Percentiles rank a stretch among this genome's conserved stretches.
Evolutionary conservation across 2,329 filamentous ascomycete genomes (phyloP).

Genomic region (Colletotrichum horii): DNA sequence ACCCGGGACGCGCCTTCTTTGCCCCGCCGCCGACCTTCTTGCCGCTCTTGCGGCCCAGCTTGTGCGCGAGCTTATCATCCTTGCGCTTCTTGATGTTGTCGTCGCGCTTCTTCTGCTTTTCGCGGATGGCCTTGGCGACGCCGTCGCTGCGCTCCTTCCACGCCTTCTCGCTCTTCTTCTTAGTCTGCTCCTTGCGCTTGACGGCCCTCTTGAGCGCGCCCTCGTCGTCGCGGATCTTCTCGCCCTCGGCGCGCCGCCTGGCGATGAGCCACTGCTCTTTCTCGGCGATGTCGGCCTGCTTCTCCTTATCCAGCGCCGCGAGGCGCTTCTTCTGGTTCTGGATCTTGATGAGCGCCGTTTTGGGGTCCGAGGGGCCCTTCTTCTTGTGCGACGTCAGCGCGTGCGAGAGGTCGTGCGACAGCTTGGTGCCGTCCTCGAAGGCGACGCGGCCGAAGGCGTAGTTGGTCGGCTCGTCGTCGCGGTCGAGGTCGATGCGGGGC

Average conservation of each 20-base stretch:
- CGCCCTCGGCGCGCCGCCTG: slow-evolving; percentile 85
- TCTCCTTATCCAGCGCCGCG: slow-evolving; percentile 75
- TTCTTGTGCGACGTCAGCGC: slow-evolving; percentile 62
- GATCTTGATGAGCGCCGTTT: slow-evolving; percentile 83
- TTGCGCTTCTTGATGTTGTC: slow-evolving; percentile 77
- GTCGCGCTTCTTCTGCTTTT: slow-evolving; percentile 82
- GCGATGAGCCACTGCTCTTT: slow-evolving; percentile 96
- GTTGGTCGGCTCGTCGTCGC: slow-evolving; percentile 51
- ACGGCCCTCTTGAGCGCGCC: slow-evolving; percentile 89
- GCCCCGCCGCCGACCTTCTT: slow-evolving; percentile 45
- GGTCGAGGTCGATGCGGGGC: slow-evolving; percentile 51
- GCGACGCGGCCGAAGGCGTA: slow-evolving; percentile 93
- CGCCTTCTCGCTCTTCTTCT: slow-evolving; percentile 90
- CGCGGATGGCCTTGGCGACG: slow-evolving; percentile 77
- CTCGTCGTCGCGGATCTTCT: slow-evolving; percentile 87
- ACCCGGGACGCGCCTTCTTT: slow-evolving; percentile 67
- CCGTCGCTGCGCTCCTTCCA: slow-evolving; percentile 78
- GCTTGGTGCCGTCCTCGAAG: slow-evolving; percentile 82
- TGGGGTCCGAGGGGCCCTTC: slow-evolving; percentile 84
- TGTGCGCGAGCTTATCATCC: slow-evolving; percentile 71
- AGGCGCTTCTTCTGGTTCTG: slow-evolving; percentile 87
- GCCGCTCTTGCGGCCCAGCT: slow-evolving; percentile 59
- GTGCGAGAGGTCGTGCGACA: slow-evolving; percentile 75
- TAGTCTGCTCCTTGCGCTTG: slow-evolving; percentile 88
- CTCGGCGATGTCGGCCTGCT: slow-evolving; percentile 85